A percentile compares a stretch with the other conserved stretches of the same genome.
These are phyloP conservation scores for Cruciata laevipes DNA, from an alignment of 257 asterid species.

Conservation along the genomic window DNA sequence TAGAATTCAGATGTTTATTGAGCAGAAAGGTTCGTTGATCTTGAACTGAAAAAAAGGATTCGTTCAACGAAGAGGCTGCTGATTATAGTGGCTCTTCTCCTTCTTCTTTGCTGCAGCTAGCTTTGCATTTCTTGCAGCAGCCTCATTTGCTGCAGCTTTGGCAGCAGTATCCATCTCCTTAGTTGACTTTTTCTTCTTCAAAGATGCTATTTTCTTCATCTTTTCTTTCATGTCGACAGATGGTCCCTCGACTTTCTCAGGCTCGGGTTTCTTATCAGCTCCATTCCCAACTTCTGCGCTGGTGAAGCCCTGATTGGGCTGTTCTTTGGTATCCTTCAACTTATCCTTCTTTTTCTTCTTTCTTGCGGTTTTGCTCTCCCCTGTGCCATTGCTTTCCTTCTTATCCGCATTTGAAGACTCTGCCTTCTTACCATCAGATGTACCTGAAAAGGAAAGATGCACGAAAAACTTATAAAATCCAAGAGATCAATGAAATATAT, in stretches of 20 bases:
- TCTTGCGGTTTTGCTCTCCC: conserved; percentile 75
- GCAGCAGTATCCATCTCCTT: conserved; percentile 87
- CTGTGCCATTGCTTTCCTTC: conserved; percentile 44
- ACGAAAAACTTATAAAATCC: conserved; percentile 6
- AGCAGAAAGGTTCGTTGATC: conserved; percentile 8
- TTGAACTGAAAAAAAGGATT: not conserved
- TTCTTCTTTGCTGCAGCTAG: conserved; percentile 91
- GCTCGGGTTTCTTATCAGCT: conserved; percentile 33
- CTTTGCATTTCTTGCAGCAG: conserved; percentile 86
- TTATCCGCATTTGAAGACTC: conserved; percentile 39
- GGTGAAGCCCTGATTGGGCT: conserved; percentile 38
- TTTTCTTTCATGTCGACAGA: conserved; percentile 61
- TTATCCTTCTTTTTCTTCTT: conserved; percentile 93
- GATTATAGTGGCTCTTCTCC: conserved; percentile 95
- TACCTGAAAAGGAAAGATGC: conserved; percentile 24
- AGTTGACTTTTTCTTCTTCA: conserved; percentile 78
- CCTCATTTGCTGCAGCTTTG: conserved; percentile 81
- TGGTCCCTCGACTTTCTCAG: conserved; percentile 45
- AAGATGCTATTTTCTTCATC: conserved; percentile 63
- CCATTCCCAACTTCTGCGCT: conserved; percentile 36
- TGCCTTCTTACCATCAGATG: conserved; percentile 38
- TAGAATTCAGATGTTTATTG: conserved; percentile 14
- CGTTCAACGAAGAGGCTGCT: conserved; percentile 76
- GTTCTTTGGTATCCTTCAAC: conserved; percentile 60
- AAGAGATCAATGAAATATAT: not conserved